Base-by-base conservation (phyloP, 768 basidiomycete species). In the Pulveroboletus sp. region DNA sequence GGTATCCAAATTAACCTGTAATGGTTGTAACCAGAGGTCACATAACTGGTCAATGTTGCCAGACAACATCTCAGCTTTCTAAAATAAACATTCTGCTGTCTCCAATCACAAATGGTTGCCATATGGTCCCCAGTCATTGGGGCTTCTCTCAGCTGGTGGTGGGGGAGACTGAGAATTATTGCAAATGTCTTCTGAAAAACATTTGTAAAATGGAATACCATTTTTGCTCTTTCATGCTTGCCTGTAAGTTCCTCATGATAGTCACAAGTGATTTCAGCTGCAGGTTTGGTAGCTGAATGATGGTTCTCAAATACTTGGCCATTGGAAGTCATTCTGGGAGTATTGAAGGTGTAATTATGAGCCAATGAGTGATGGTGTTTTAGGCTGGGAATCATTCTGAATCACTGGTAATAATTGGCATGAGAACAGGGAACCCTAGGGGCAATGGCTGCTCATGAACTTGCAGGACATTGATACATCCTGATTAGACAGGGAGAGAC, bases 11-110 rank as follows among this genome's bases (percentile, higher is more conserved):
- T n/a, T n/a, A n/a, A n/a, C n/a, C n/a, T n/a, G n/a, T n/a, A n/a
- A n/a, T n/a, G n/a, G n/a, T n/a, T n/a, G n/a, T n/a, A n/a, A n/a
- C 41, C 45, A 50, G 2, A 54, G 48, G 13, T 50, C 5, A 19
- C 48, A 50, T 0, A 54, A 45, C 0, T n/a, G 1, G 16, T 54
- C 35, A 9, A 46, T 24, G 1, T 50, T 23, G 2, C 44, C 11
- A 1, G 17, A 11, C 1, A 16, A 50, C 32, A 54, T 19, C 10
- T 54, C 44, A 1, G 35, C 42, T 9, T 2, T 27, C 24, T 23
- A 23, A 44, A 50, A 1, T n/a, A 50, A 7, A 10, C 43, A 22
- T n/a, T 50, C 30, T 0, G 36, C 22, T 1, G 17, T 39, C 30
- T 44, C 17, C 10, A 50, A 50, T 11, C 3, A 11, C 7, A 50